Percentiles rank a stretch among this genome's conserved stretches.
phyloP scores from a whole-genome alignment of 176 grass and related monocot genomes.

The Rhynchospora breviuscula region DNA sequence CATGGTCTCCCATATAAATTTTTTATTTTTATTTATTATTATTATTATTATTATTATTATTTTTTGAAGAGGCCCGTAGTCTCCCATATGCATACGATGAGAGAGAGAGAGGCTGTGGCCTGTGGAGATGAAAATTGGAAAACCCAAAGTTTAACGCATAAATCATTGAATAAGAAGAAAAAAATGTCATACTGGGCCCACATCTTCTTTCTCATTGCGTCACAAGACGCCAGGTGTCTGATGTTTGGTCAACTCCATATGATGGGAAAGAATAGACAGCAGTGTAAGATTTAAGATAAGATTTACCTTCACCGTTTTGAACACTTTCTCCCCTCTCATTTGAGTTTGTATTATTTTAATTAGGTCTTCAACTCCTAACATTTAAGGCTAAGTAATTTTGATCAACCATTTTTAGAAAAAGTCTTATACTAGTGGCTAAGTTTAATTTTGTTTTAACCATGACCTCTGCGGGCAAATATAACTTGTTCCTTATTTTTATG shows the following conservation, averaged over 20 bases:
- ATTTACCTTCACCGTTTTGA: background rate
- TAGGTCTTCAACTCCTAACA: background rate
- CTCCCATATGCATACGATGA: background rate
- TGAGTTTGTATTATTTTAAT: background rate
- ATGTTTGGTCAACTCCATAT: slow-evolving; percentile 15
- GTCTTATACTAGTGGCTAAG: no score
- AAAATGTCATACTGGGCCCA: background rate
- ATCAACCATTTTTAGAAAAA: background rate
- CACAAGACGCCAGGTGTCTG: slow-evolving; percentile 12
- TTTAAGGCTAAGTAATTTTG: background rate
- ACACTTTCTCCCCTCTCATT: background rate
- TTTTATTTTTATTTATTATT: no score
- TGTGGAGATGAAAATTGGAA: background rate
- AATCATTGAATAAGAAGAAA: slow-evolving; percentile 8
- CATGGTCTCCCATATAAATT: background rate
- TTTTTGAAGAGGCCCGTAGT: no score
- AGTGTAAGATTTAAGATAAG: background rate
- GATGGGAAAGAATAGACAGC: background rate
- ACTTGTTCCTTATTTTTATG: no score
- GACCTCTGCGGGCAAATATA: no score
- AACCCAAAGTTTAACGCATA: background rate
- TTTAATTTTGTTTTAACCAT: no score
- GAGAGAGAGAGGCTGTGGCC: background rate
- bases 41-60: no score
- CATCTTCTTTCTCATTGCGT: slow-evolving; percentile 2